A percentile compares a stretch with the other conserved stretches of the same genome.
Evolutionary conservation across 2,329 filamentous ascomycete genomes (phyloP).

Genomic region (Chalaropsis thielavioides): DNA sequence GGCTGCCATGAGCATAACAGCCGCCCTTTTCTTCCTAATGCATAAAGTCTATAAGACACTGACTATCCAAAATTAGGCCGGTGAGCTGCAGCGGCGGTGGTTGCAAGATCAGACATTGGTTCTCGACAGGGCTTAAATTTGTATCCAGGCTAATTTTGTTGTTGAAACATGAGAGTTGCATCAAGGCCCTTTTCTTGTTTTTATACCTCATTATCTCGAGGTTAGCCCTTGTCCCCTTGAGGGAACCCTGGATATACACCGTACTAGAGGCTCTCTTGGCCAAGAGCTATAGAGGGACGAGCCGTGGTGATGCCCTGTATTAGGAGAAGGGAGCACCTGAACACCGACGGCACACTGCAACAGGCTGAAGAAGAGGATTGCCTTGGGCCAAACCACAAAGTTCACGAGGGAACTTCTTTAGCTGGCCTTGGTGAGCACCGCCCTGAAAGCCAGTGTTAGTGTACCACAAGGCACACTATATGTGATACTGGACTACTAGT

Average conservation of each 20-base stretch:
- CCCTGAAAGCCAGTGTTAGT: not conserved
- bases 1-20: too few species aligned
- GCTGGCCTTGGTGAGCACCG: not conserved
- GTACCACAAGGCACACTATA: not conserved
- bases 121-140: constrained; percentile 1
- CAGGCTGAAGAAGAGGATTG: not conserved
- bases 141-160: not conserved
- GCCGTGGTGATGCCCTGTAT: not conserved
- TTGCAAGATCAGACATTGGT: too few species aligned
- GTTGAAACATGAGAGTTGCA: not conserved
- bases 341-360: not conserved
- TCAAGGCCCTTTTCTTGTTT: not conserved
- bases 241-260: not conserved
- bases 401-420: not conserved
- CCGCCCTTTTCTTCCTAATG: not conserved
- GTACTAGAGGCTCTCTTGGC: not conserved
- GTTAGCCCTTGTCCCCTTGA: not conserved
- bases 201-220: not conserved
- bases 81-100: not conserved
- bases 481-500: too few species aligned
- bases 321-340: not conserved
- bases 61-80: not conserved
- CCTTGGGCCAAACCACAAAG: not conserved
- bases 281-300: too few species aligned
- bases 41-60: not conserved